Evolutionary conservation across 768 basidiomycete genomes (phyloP).

Genomic region (Rhizopogon sp.): DNA sequence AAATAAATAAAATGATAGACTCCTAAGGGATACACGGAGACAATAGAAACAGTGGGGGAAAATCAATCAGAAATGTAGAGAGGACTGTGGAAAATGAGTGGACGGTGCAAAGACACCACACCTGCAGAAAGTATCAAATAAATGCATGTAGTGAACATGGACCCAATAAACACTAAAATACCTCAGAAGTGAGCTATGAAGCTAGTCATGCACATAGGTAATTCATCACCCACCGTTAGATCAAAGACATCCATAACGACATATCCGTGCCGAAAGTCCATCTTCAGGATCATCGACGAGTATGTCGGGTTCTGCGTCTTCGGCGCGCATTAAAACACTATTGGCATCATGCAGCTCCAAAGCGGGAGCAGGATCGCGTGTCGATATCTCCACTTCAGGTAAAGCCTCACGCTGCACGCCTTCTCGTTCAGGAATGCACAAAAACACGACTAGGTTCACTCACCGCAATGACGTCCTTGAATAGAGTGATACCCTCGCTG

Average conservation of each 20-base stretch:
- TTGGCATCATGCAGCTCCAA: neutral
- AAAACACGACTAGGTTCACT: neutral
- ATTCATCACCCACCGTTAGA: neutral
- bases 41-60: too few relatives aligned
- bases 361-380: conserved; percentile 2
- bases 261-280: conserved; percentile 6
- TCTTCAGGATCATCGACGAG: neutral
- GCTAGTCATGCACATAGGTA: neutral
- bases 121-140: neutral
- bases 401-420: conserved; percentile 4
- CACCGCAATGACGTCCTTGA: conserved; percentile 8
- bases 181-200: neutral
- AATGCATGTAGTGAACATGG: neutral
- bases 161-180: neutral
- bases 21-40: neutral
- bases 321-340: neutral
- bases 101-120: neutral
- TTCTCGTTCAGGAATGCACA: neutral
- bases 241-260: conserved; percentile 12
- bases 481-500: conserved; percentile 3
- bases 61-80: too few relatives aligned
- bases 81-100: neutral
- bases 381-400: neutral
- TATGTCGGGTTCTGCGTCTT: neutral
- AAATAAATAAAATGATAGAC: neutral